These are phyloP conservation scores for Gastrodia elata DNA, from an alignment of 106 monocot genomes.

Conservation along the genomic window DNA sequence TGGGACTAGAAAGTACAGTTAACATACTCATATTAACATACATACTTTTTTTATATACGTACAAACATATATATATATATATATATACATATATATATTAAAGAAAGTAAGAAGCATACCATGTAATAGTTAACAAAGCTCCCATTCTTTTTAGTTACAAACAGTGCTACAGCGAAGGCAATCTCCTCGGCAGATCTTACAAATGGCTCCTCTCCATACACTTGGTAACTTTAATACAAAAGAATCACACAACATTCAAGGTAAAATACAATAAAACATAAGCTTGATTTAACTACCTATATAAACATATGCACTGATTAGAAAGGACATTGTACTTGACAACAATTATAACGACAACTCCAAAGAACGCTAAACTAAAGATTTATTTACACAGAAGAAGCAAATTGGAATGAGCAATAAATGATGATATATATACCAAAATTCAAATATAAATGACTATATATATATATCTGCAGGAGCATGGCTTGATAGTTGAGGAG, in stretches of 20 bases:
- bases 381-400: too few relatives aligned
- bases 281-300: not conserved
- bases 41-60: too few relatives aligned
- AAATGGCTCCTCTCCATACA: conserved; percentile 52
- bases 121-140: conserved; percentile 96
- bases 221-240: conserved; percentile 36
- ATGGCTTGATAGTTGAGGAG: not conserved
- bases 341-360: not conserved
- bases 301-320: not conserved
- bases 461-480: too few relatives aligned
- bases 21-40: too few relatives aligned
- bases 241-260: conserved; percentile 6
- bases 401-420: too few relatives aligned
- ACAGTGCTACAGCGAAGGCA: conserved; percentile 67
- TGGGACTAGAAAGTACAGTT: not conserved
- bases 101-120: conserved; percentile 33
- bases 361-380: too few relatives aligned
- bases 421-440: too few relatives aligned
- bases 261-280: not conserved
- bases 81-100: too few relatives aligned
- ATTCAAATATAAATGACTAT: too few relatives aligned
- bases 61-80: too few relatives aligned
- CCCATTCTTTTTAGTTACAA: conserved; percentile 63
- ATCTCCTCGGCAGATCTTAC: conserved; percentile 65
- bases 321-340: not conserved